These are phyloP conservation scores for Mrakia gelida DNA, from an alignment of 768 basidiomycete species.

Conservation along the genomic window DNA sequence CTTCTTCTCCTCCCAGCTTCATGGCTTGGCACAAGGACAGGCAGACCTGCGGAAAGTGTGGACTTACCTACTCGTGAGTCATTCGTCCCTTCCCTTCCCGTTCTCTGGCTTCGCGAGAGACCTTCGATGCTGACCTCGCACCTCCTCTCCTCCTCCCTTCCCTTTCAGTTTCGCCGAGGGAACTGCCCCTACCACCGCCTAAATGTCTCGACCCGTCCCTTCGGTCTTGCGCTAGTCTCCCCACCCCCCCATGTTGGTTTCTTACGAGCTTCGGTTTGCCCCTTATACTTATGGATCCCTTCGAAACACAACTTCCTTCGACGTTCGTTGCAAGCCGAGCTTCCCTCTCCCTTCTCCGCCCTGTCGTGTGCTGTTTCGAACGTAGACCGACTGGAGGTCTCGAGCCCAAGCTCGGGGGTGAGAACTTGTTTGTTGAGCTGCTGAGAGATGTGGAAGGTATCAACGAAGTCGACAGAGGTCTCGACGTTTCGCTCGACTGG, in stretches of 20 bases:
- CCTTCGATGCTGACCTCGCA: neutral
- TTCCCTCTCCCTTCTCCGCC: no score
- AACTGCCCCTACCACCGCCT: slow-evolving; percentile 32
- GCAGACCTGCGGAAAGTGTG: slow-evolving; percentile 80
- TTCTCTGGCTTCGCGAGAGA: neutral
- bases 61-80: slow-evolving; percentile 46
- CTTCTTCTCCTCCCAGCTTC: slow-evolving; percentile 36
- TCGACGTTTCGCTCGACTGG: no score
- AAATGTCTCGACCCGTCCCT: slow-evolving; percentile 12
- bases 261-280: neutral
- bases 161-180: slow-evolving; percentile 40
- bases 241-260: neutral
- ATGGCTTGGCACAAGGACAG: slow-evolving; percentile 99
- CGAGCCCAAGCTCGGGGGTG: no score
- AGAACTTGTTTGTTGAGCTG: no score
- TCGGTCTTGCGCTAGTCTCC: neutral
- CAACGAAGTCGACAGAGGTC: no score
- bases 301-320: neutral
- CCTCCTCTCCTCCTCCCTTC: slow-evolving; percentile 42
- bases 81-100: neutral
- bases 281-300: neutral
- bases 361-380: no score
- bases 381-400: no score
- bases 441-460: no score
- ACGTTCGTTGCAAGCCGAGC: no score